Evolutionary conservation across 78 protist species (phyloP), one percentile per base, ranked within the genome.

Genomic region (Protostelium mycophagum): DNA sequence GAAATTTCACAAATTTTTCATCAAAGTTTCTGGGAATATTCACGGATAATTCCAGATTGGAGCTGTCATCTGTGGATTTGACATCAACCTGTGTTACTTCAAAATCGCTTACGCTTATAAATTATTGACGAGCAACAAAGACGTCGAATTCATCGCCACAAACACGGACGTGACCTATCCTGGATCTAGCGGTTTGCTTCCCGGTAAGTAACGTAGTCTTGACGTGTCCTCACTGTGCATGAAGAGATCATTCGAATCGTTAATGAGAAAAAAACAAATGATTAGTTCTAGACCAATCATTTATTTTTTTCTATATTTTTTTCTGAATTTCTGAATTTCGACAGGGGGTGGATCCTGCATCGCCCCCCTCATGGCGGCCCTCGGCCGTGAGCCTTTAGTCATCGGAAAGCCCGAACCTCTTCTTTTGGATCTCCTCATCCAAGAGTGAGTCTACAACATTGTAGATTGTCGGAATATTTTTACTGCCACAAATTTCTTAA

Each of bases 371-470:
- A 36, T 36, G 5, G 37, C 37, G 86, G 86, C 86, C 16, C 63
- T 36, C 29, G 16, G 16, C 86, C 86, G 86, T 85, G 35, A 85
- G 16, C 86, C 86, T 85, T 16, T 83, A 37, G 87, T 88, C 37
- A 91, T 91, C 1, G 94, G 94, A 1, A 91, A 91, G 87, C 94
- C 94, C 10, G 88, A 88, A 88, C 35, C 91, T 0, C 63, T 88
- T 0, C 5, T 91, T 28, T 83, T 91, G 0, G 89, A 91, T 83
- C 28, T 84, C 28, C 86, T 91, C 63, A 83, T 90, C 10, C 29
- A 90, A 83, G 37, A 85, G 86, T 36, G 37, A 85, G 37, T n/a
- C n/a, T n/a, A n/a, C n/a, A n/a, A n/a, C n/a, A n/a, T n/a, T n/a
- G n/a, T n/a, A n/a, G n/a, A n/a, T n/a, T n/a, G n/a, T n/a, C n/a